Evolutionary conservation across 2,329 filamentous ascomycete genomes (phyloP), one percentile per base, ranked within the genome.

Genomic region (Phialophora macrospora): DNA sequence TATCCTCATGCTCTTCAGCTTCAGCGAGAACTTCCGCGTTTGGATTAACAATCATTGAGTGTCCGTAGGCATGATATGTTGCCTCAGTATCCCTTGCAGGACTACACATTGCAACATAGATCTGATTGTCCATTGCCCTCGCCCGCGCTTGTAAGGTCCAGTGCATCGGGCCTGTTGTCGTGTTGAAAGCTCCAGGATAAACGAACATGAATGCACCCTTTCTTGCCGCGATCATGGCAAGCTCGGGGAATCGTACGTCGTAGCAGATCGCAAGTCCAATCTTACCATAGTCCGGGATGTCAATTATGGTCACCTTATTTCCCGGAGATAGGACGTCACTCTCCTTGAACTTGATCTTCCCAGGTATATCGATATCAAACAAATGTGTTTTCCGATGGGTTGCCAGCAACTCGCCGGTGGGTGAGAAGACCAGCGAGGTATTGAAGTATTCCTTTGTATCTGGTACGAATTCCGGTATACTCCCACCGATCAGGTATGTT

Each of bases 341-440:
- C 80, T 99, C 95, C 69, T 86, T 87, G 80, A 99, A 99, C 12
- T 81, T 89, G 77, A 99, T 97, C 81, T 93, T 93, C 68, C 93
- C 94, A 0, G 95, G 95, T 70, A 99, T 98, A 77, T 96, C 90
- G 73, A 99, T 99, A 79, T 98, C 95, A 78, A 99, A 99, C 51
- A 99, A 85, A 79, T 99, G 95, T 51, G 95, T 88, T 81, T 99
- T 99, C 73, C 95, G 87, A 78, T 98, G 93, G 2, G 88, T 91
- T 5, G 88, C 92, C n/a, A 99, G 83, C 56, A 97, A 83, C n/a
- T 84, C 77, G 3, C 95, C 95, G 9, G 84, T 80, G 0, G 93
- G 93, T 0, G 84, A 86, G 78, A 99, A 99, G 7, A 90, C 87
- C 55, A 99, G 82, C 30, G 87, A 90, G 2, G 95, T 98, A 81